phyloP scores from a whole-genome alignment of 805 yeast species.

The Myxozyma kluyveri region DNA sequence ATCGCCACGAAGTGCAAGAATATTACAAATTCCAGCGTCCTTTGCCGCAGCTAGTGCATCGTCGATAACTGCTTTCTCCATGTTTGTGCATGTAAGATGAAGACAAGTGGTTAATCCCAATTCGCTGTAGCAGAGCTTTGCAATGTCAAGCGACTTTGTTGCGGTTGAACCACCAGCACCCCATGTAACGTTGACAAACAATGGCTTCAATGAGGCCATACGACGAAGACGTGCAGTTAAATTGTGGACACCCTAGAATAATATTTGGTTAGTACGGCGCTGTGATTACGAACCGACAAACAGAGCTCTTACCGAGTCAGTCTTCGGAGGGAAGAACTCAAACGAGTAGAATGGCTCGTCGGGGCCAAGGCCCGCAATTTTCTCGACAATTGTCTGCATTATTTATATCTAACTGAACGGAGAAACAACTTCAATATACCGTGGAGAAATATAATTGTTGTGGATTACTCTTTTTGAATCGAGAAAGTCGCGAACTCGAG shows the following conservation, averaged over 20 bases:
- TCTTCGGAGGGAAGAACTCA: conserved; percentile 97
- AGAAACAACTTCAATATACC: too few relatives aligned
- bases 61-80: conserved; percentile 73
- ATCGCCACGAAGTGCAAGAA: conserved; percentile 92
- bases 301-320: conserved; percentile 53
- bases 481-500: too few relatives aligned
- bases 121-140: conserved; percentile 69
- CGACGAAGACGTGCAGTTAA: conserved; percentile 81
- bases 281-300: neutral
- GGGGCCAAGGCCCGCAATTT: conserved; percentile 48
- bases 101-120: conserved; percentile 85
- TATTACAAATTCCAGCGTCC: conserved; percentile 75
- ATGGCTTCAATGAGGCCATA: conserved; percentile 82
- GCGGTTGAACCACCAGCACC: conserved; percentile 98
- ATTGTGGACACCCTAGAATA: conserved; percentile 66
- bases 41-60: conserved; percentile 71
- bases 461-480: too few relatives aligned
- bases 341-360: conserved; percentile 71
- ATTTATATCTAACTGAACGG: too few relatives aligned
- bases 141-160: conserved; percentile 79
- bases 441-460: too few relatives aligned
- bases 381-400: conserved; percentile 41
- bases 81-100: conserved; percentile 95
- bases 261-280: neutral
- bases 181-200: conserved; percentile 93